Percentiles rank a stretch among this genome's conserved stretches.
These are phyloP conservation scores for Bertia moriformis DNA, from an alignment of 2,329 filamentous ascomycete genomes.

Conservation along the genomic window DNA sequence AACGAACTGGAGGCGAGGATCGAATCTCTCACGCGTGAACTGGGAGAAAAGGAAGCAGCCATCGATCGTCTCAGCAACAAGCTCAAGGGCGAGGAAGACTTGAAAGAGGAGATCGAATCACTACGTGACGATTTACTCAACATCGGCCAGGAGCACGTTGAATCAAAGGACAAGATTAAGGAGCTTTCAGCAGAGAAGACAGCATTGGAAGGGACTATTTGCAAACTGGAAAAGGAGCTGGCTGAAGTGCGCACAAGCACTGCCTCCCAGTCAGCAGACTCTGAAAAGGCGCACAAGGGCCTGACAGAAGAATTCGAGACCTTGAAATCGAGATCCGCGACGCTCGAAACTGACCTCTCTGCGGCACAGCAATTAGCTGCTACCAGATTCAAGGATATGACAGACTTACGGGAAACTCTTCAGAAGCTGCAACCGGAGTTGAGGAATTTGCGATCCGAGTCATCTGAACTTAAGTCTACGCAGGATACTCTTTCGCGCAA, in stretches of 20 bases:
- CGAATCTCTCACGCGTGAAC: slow-evolving; percentile 14
- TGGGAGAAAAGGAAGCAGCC: slow-evolving; percentile 7
- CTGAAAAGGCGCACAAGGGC: slow-evolving; percentile 77
- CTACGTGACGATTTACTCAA: slow-evolving; percentile 66
- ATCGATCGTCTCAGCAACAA: slow-evolving; percentile 32
- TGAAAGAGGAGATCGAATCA: slow-evolving; percentile 74
- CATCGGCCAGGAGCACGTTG: slow-evolving; percentile 72
- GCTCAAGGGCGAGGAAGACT: slow-evolving; percentile 52
- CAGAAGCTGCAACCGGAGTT: neutral
- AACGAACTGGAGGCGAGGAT: slow-evolving; percentile 18
- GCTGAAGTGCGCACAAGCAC: slow-evolving; percentile 9
- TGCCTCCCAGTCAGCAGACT: slow-evolving; percentile 4
- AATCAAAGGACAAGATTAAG: slow-evolving; percentile 65
- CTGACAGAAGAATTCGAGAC: slow-evolving; percentile 66
- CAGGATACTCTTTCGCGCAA: slow-evolving; percentile 15
- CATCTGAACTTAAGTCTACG: neutral
- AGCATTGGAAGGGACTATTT: slow-evolving; percentile 47
- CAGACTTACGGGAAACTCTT: slow-evolving; percentile 6
- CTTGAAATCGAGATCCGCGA: slow-evolving; percentile 62
- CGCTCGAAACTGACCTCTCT: slow-evolving; percentile 39
- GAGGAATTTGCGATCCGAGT: neutral
- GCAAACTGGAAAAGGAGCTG: slow-evolving; percentile 59
- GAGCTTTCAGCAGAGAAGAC: slow-evolving; percentile 55
- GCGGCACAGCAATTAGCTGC: neutral
- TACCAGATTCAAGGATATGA: neutral